Evolutionary conservation across 495 filamentous ascomycete genomes (phyloP).

Genomic region (Hypoxylon lienhwacheense): DNA sequence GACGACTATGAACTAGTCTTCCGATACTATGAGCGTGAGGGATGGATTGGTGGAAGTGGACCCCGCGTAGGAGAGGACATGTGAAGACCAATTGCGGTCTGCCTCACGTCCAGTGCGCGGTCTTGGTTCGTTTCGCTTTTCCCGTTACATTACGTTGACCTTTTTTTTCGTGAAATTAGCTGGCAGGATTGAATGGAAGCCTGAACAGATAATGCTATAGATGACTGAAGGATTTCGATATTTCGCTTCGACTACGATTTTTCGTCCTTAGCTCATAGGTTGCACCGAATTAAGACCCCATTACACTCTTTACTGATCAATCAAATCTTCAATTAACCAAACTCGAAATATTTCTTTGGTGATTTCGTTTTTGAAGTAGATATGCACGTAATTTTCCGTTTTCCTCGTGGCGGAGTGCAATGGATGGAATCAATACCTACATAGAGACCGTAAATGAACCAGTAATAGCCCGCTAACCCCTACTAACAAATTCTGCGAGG

Average conservation of each 20-base stretch:
- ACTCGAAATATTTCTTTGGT: background rate
- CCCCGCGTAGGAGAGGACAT: constrained; percentile 66
- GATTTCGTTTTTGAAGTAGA: background rate
- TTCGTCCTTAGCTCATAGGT: background rate
- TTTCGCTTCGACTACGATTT: background rate
- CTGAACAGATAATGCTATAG: background rate
- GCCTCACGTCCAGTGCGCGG: background rate
- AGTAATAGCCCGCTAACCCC: too few species aligned
- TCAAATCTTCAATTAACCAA: constrained; percentile 10
- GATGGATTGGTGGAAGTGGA: constrained; percentile 76
- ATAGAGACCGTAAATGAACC: too few species aligned
- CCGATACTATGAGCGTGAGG: constrained; percentile 90
- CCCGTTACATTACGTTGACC: too few species aligned
- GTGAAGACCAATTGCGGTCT: constrained; percentile 9
- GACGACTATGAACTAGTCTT: constrained; percentile 98
- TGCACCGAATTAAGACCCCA: background rate
- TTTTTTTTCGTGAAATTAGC: constrained; percentile 5
- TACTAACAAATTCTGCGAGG: too few species aligned
- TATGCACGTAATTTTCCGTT: too few species aligned
- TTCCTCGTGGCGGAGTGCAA: too few species aligned
- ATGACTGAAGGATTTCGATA: constrained; percentile 1
- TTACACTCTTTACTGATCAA: constrained; percentile 13
- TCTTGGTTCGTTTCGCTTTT: constrained; percentile 10
- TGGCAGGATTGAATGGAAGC: constrained; percentile 6
- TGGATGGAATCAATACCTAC: too few species aligned